These are phyloP conservation scores for Fusarium camptoceras DNA, from an alignment of 2,329 filamentous ascomycete genomes.

Conservation along the genomic window DNA sequence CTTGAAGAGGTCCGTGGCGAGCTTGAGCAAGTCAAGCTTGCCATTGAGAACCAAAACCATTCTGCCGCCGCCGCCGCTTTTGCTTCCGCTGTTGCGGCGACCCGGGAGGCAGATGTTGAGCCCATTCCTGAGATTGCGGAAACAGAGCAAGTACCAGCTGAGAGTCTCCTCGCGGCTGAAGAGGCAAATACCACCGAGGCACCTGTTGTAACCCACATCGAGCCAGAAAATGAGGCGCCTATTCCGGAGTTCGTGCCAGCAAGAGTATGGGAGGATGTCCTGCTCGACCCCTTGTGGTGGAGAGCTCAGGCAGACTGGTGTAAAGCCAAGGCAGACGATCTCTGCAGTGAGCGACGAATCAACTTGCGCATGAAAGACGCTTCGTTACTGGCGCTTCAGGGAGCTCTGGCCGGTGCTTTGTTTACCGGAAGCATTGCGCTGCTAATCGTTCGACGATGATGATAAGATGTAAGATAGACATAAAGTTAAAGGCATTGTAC, in stretches of 20 bases:
- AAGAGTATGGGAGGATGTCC: conserved; percentile 57
- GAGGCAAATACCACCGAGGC: conserved; percentile 7
- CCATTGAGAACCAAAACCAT: conserved; percentile 45
- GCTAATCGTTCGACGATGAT: conserved; percentile 56
- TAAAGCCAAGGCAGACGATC: conserved; percentile 64
- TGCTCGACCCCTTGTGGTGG: conserved; percentile 60
- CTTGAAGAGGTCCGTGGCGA: conserved; percentile 62
- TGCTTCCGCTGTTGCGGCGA: conserved; percentile 22
- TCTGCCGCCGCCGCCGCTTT: conserved; percentile 28
- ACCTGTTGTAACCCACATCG: conserved; percentile 1
- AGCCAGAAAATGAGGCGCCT: conserved; percentile 17
- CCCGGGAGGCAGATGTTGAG: conserved; percentile 7
- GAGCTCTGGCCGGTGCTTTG: conserved; percentile 73
- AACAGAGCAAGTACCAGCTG: conserved; percentile 17
- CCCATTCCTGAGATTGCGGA: conserved; percentile 10
- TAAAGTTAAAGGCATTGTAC: conserved; percentile 35
- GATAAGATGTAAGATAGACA: conserved; percentile 35
- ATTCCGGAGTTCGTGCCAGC: neutral
- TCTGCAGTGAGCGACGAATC: conserved; percentile 74
- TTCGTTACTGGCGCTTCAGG: conserved; percentile 76
- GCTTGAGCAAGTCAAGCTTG: conserved; percentile 52
- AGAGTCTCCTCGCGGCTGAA: neutral
- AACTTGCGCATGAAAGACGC: conserved; percentile 75
- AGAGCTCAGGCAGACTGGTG: conserved; percentile 61
- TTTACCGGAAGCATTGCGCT: conserved; percentile 67